Evolutionary conservation across 345 rosid species (phyloP), one percentile per base, ranked within the genome.

Genomic region (Eucalyptus albens): DNA sequence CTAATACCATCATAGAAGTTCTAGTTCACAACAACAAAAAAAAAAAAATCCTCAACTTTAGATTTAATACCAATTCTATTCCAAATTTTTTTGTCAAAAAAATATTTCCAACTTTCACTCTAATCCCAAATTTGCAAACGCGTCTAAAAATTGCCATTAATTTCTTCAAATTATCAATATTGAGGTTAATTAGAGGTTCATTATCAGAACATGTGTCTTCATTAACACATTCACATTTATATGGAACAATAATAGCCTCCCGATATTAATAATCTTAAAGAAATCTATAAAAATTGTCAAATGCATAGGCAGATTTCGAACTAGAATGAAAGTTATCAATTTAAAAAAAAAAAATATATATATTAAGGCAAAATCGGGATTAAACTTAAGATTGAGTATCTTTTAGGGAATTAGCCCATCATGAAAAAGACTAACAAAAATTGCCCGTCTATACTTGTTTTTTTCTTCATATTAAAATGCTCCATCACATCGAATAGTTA

Each of bases 261-360:
- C 6, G 27, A 77, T 77, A 42, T 77, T 77, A 24, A 37, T 40
- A 40, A 37, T 77, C 9, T 11, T 77, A 26, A 77, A 77, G 27
- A 77, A 21, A 77, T 6, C 9, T 2, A 22, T 40, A 12, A 44
- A 26, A 40, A 21, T 22, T 77, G 4, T 40, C 7, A 12, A 24
- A 77, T 1, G 15, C 15, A 77, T 37, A 6, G 15, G 47, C 0
- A 40, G 1, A 77, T 40, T 10, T 19, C 0, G 3, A 3, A 21
- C 7, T 77, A 77, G 2, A 77, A 3, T 37, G 8, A 77, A 40
- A 21, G 29, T 37, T 77, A 13, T 6, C 14, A 11, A 37, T 37
- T 77, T 19, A 9, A 77, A 13, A 21, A 77, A 13, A 21, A 33
- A 17, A 33, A 19, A 9, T 37, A 37, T 37, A 37, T 37, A 37